These are phyloP conservation scores for Solanum tacnaense DNA, from an alignment of 257 asterid genomes.

Conservation along the genomic window DNA sequence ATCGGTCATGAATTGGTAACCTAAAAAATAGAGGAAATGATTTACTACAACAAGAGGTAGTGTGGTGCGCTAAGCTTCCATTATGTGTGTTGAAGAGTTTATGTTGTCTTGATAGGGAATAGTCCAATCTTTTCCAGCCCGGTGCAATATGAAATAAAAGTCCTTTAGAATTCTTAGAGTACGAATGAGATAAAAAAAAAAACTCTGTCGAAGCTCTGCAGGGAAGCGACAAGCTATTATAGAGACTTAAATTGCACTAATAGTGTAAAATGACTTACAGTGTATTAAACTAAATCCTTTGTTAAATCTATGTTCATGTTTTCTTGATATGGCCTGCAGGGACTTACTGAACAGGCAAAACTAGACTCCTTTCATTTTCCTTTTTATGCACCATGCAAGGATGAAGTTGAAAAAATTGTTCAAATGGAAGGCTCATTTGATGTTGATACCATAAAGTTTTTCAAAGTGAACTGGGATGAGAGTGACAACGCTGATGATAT, in stretches of 20 bases:
- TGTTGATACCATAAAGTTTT: background rate
- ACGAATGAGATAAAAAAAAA: background rate
- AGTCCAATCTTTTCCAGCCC: background rate
- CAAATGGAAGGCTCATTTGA: conserved; percentile 10
- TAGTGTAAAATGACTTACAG: background rate
- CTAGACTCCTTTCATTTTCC: conserved; percentile 9
- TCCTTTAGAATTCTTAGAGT: background rate
- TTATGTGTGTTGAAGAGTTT: background rate
- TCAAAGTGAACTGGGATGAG: background rate
- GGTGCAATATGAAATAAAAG: background rate
- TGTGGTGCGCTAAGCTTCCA: background rate
- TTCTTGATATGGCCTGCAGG: background rate
- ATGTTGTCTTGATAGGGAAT: background rate
- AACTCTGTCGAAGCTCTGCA: background rate
- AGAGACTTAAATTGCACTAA: background rate
- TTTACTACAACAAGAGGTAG: background rate
- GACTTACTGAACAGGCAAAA: conserved; percentile 2
- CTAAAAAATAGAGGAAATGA: background rate
- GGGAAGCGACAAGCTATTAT: background rate
- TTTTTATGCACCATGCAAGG: background rate
- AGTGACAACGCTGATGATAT: background rate
- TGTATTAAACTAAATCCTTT: background rate
- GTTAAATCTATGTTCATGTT: background rate
- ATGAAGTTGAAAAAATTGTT: conserved; percentile 7
- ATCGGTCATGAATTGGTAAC: background rate